Evolutionary conservation across 768 basidiomycete species (phyloP).

Genomic region (Coprinopsis sp.): DNA sequence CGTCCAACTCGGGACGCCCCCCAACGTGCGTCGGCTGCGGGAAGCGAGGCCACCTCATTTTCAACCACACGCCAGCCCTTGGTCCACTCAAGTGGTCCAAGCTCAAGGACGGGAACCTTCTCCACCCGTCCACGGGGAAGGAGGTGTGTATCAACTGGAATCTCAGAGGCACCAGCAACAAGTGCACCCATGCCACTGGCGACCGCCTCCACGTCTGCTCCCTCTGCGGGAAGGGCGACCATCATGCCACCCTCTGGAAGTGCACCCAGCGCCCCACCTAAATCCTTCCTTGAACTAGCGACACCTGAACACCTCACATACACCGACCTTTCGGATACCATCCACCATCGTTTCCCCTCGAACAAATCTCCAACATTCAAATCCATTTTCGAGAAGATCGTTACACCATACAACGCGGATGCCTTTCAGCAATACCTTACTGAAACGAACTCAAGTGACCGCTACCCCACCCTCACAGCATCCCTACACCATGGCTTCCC

Average conservation of each 20-base stretch:
- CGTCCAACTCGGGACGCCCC: background rate
- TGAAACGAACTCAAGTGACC: background rate
- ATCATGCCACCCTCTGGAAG: slow-evolving; percentile 22
- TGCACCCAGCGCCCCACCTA: slow-evolving; percentile 20
- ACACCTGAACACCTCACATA: background rate
- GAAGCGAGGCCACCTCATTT: background rate
- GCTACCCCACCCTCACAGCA: slow-evolving; percentile 24
- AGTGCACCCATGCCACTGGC: background rate
- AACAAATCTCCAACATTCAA: slow-evolving; percentile 16
- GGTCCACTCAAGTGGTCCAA: background rate
- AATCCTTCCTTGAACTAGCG: slow-evolving; percentile 5
- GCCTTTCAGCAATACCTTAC: background rate
- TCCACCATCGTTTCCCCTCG: slow-evolving; percentile 15
- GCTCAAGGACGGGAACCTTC: background rate
- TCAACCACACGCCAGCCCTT: background rate
- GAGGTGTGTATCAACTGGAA: slow-evolving; percentile 5
- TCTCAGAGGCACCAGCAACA: background rate
- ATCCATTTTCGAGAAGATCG: slow-evolving; percentile 19
- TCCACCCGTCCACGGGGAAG: background rate
- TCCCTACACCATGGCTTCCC: slow-evolving; percentile 30
- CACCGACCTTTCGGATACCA: background rate
- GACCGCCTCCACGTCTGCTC: slow-evolving; percentile 17
- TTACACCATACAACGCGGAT: slow-evolving; percentile 25
- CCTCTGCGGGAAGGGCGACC: slow-evolving; percentile 19
- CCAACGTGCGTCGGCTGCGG: background rate